These are phyloP conservation scores for Fusarium newnesense DNA, from an alignment of 2,329 filamentous ascomycete species.

Conservation along the genomic window DNA sequence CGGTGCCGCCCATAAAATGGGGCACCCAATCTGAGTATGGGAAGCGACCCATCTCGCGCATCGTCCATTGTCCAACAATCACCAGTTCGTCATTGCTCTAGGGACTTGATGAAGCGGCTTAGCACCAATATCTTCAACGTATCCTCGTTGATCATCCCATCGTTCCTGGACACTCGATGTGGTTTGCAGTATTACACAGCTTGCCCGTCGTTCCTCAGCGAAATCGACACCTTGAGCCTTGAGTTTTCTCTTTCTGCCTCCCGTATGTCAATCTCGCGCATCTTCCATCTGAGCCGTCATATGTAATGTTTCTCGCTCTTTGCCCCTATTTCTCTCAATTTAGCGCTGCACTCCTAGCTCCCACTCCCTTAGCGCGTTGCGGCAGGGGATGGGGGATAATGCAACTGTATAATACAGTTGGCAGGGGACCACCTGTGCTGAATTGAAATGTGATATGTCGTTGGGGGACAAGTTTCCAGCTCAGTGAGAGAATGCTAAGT, in stretches of 20 bases:
- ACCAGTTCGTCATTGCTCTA: conserved; percentile 12
- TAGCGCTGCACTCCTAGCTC: conserved; percentile 30
- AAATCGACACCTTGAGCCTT: not conserved
- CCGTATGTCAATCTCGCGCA: conserved; percentile 20
- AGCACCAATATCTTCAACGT: not conserved
- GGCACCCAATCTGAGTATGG: conserved; percentile 35
- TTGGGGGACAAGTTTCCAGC: conserved; percentile 24
- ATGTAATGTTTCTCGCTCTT: conserved; percentile 26
- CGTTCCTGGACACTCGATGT: conserved; percentile 12
- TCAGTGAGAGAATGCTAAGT: conserved; percentile 26
- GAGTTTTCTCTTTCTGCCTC: conserved; percentile 3
- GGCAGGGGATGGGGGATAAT: conserved; percentile 27
- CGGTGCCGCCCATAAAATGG: conserved; percentile 39
- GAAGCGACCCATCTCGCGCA: conserved; percentile 35
- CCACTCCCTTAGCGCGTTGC: conserved; percentile 21
- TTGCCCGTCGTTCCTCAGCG: conserved; percentile 4
- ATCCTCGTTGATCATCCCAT: not conserved
- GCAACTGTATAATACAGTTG: conserved; percentile 16
- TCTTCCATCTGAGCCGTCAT: conserved; percentile 24
- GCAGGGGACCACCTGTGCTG: conserved; percentile 29
- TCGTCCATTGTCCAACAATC: conserved; percentile 13
- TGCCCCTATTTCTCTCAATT: conserved; percentile 32
- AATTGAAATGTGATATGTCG: conserved; percentile 43
- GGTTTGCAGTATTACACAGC: not conserved
- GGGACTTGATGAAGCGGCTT: not conserved